These are phyloP conservation scores for Phialophora expanda DNA, from an alignment of 2,329 filamentous ascomycete genomes.

Conservation along the genomic window DNA sequence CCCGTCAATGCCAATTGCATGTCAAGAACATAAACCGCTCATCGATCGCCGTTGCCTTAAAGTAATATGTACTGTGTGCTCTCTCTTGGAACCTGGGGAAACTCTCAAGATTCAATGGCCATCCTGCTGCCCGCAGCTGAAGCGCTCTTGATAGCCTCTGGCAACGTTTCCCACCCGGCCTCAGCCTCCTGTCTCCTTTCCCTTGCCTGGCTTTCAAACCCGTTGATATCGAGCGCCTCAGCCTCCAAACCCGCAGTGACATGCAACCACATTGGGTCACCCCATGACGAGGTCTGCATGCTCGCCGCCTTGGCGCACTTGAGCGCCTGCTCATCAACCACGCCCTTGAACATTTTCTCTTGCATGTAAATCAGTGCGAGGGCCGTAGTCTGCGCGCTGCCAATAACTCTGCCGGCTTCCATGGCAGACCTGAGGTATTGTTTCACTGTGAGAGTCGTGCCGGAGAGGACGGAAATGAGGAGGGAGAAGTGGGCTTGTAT, in stretches of 20 bases:
- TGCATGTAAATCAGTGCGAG: conserved; percentile 87
- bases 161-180: conserved; percentile 47
- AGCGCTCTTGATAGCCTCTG: conserved; percentile 33
- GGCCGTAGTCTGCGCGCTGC: conserved; percentile 79
- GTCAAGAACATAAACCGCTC: background rate
- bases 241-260: conserved; percentile 80
- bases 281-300: conserved; percentile 70
- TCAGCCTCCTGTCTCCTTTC: conserved; percentile 54
- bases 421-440: conserved; percentile 76
- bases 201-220: conserved; percentile 62
- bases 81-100: background rate
- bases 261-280: conserved; percentile 76
- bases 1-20: background rate
- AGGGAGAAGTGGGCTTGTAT: conserved; percentile 79
- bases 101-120: background rate
- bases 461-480: conserved; percentile 70
- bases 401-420: conserved; percentile 68
- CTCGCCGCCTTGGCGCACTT: conserved; percentile 75
- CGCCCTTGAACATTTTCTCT: conserved; percentile 77
- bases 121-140: background rate
- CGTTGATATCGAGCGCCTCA: conserved; percentile 74
- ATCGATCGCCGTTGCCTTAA: background rate
- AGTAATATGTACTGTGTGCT: background rate
- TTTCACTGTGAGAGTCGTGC: conserved; percentile 76
- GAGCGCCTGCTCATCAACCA: conserved; percentile 78